Evolutionary conservation across 331 rosid genomes (phyloP).

Genomic region (Cydonia oblonga): DNA sequence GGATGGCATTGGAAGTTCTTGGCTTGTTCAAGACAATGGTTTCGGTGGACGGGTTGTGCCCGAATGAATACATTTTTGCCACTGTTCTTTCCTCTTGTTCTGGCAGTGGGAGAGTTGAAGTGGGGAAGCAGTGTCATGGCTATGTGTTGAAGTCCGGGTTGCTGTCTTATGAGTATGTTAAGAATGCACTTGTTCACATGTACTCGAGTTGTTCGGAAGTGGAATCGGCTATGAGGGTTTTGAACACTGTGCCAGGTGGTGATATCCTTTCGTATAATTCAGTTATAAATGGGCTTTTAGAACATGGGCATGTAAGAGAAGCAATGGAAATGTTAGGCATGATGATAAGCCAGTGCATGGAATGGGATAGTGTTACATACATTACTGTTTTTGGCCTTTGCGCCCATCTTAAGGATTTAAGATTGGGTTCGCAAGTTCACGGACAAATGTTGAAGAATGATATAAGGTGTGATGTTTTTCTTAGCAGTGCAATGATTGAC

Average conservation of each 20-base stretch:
- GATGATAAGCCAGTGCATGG: conserved; percentile 29
- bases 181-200: conserved; percentile 67
- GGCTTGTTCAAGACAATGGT: conserved; percentile 33
- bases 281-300: conserved; percentile 43
- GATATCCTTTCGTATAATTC: conserved; percentile 50
- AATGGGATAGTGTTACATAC: conserved; percentile 54
- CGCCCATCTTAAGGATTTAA: conserved; percentile 42
- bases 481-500: conserved; percentile 46
- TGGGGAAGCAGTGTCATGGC: conserved; percentile 70
- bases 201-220: conserved; percentile 45
- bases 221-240: conserved; percentile 40
- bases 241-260: conserved; percentile 33
- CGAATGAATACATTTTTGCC: conserved; percentile 50
- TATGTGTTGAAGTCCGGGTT: conserved; percentile 54
- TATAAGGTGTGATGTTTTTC: conserved; percentile 30
- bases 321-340: conserved; percentile 36
- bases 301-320: conserved; percentile 27
- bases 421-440: conserved; percentile 51
- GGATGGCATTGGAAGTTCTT: conserved; percentile 38
- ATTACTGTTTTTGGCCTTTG: conserved; percentile 47
- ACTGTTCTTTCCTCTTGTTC: conserved; percentile 49
- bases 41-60: conserved; percentile 14
- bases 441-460: conserved; percentile 38
- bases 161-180: conserved; percentile 43
- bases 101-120: conserved; percentile 37